These are phyloP conservation scores for Meredithiella fracta DNA, from an alignment of 2,329 filamentous ascomycete species.

Conservation along the genomic window DNA sequence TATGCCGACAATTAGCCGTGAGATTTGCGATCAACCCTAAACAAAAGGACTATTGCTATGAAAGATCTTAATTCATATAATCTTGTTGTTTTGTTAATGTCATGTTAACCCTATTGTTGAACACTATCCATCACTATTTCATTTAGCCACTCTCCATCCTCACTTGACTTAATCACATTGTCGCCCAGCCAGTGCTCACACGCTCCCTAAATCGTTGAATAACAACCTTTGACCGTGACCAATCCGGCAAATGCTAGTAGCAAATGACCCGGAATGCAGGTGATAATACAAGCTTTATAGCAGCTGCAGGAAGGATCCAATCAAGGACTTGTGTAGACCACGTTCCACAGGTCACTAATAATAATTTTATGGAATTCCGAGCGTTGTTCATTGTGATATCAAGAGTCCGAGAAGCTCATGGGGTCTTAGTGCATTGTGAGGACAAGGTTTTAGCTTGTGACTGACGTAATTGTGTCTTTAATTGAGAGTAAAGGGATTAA, in stretches of 20 bases:
- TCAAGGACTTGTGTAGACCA: background rate
- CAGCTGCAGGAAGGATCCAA: background rate
- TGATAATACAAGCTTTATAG: slow-evolving; percentile 5
- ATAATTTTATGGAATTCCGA: too few relatives aligned
- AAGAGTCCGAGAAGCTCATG: too few relatives aligned
- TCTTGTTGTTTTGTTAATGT: background rate
- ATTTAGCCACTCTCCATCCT: too few relatives aligned
- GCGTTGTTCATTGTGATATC: too few relatives aligned
- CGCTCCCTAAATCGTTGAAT: too few relatives aligned
- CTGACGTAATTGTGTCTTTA: background rate
- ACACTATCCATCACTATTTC: too few relatives aligned
- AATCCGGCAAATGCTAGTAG: background rate
- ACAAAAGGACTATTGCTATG: background rate
- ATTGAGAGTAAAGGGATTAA: background rate
- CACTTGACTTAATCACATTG: too few relatives aligned
- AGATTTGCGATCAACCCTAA: background rate
- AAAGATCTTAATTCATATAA: background rate
- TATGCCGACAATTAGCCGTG: background rate
- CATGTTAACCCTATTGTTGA: background rate
- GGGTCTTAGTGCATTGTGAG: too few relatives aligned
- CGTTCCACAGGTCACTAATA: background rate
- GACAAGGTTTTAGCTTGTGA: slow-evolving; percentile 2
- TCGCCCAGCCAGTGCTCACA: too few relatives aligned
- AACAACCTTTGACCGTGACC: too few relatives aligned
- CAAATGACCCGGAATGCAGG: slow-evolving; percentile 4